Evolutionary conservation across 2,329 filamentous ascomycete genomes (phyloP).

Genomic region (Fusarium compactum): DNA sequence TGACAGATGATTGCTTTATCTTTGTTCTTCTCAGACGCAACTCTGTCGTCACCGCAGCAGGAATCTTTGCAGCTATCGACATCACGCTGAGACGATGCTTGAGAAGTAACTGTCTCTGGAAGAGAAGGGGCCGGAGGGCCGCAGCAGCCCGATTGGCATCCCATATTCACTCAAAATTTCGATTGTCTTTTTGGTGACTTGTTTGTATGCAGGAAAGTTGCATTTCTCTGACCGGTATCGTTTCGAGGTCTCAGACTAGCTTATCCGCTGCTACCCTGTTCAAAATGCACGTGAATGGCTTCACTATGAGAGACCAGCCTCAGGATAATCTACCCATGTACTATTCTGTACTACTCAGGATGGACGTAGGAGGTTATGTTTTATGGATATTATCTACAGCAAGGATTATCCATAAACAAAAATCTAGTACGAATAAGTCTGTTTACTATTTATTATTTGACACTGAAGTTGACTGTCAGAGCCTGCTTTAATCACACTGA

Average conservation of each 20-base stretch:
- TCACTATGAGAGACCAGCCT: neutral
- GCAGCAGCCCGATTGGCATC: conserved; percentile 29
- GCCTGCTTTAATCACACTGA: neutral
- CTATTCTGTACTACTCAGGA: neutral
- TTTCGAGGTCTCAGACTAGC: neutral
- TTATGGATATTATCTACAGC: neutral
- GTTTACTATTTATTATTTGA: neutral
- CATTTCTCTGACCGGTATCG: neutral
- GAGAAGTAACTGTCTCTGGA: neutral
- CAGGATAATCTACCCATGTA: neutral
- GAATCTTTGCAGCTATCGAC: conserved; percentile 12
- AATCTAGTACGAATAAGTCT: neutral
- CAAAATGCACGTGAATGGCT: conserved; percentile 28
- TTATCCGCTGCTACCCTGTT: conserved; percentile 4
- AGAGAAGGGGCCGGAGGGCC: conserved; percentile 9
- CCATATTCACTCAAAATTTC: conserved; percentile 14
- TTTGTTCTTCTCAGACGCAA: neutral
- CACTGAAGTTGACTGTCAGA: neutral
- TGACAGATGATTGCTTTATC: neutral
- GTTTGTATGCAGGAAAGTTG: neutral
- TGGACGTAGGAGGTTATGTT: neutral
- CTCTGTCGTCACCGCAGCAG: conserved; percentile 13
- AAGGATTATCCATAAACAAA: neutral
- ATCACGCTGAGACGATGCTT: neutral
- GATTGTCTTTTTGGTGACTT: neutral